phyloP scores from a whole-genome alignment of 305 asterid species.

The Ruellia speciosa region DNA sequence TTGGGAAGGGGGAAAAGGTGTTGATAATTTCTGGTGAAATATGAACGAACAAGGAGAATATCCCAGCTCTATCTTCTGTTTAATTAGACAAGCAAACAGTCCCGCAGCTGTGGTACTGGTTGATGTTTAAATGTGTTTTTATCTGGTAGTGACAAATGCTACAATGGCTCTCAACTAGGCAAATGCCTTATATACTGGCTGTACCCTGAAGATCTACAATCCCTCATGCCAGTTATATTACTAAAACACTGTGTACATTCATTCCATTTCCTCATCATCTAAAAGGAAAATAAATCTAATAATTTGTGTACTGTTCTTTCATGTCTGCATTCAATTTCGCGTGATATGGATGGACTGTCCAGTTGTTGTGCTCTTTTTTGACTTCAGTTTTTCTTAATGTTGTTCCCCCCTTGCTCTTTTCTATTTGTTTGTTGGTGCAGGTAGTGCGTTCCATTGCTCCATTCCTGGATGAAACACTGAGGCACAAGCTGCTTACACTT shows the following conservation, averaged over 20 bases:
- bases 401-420: slow-evolving; percentile 8
- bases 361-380: not conserved
- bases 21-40: too few species aligned
- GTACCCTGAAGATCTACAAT: slow-evolving; percentile 5
- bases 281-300: slow-evolving; percentile 10
- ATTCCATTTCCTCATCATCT: slow-evolving; percentile 9
- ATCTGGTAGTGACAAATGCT: not conserved
- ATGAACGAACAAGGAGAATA: too few species aligned
- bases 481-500: slow-evolving; percentile 71
- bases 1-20: too few species aligned
- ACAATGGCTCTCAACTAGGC: not conserved
- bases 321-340: too few species aligned
- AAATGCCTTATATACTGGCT: slow-evolving; percentile 10
- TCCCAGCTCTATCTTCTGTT: too few species aligned
- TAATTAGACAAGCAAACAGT: too few species aligned
- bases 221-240: slow-evolving; percentile 2
- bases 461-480: slow-evolving; percentile 52
- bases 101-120: too few species aligned
- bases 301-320: not conserved
- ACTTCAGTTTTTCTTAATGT: not conserved
- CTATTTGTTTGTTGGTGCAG: slow-evolving; percentile 30
- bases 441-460: slow-evolving; percentile 91
- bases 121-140: not conserved
- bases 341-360: too few species aligned
- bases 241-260: not conserved